Evolutionary conservation across 176 grass and related monocot genomes (phyloP), one percentile per base, ranked within the genome.

Genomic region (Puya raimondii): DNA sequence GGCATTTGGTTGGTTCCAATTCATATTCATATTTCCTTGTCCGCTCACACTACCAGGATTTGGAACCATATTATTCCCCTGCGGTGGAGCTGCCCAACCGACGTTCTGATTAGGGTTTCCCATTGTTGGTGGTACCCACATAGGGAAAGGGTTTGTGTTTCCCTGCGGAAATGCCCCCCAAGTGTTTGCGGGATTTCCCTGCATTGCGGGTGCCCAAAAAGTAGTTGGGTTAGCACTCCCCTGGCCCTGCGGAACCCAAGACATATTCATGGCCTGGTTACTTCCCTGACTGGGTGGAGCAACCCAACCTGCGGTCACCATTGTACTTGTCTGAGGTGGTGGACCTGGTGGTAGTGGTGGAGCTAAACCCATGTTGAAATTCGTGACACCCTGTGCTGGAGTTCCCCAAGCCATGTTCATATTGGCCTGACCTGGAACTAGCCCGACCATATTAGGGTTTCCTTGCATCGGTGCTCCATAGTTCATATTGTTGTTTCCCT

Each of bases 341-440:
- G 33, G 33, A 42, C 33, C 33, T 42, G 82, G 65, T 53, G 85
- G 82, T 33, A 71, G 49, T 65, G 79, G 80, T 72, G 83, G 76
- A 50, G 70, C 53, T 63, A 85, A 74, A 67, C 84, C 84, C 91
- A 96, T 88, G 84, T 87, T 93, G 72, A 82, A 94, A 48, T 77
- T 79, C 47, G 91, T 42, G 1, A 85, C 75, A 59, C 80, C 74
- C 87, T 87, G 88, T 71, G 53, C 67, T 80, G 77, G 74, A 77
- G 74, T 70, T 81, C 64, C 78, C 74, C 81, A 85, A 65, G 86
- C 23, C 74, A 91, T 75, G 79, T 70, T 87, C 79, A 79, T 81
- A 74, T 87, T 91, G 70, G 71, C 64, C 80, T 84, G 81, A 70
- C 79, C 82, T 50, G 79, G 72, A 75, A 76, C 54, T 76, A 82